Evolutionary conservation across 1,139 yeast genomes (phyloP).

Genomic region (Yamadazyma triangularis): DNA sequence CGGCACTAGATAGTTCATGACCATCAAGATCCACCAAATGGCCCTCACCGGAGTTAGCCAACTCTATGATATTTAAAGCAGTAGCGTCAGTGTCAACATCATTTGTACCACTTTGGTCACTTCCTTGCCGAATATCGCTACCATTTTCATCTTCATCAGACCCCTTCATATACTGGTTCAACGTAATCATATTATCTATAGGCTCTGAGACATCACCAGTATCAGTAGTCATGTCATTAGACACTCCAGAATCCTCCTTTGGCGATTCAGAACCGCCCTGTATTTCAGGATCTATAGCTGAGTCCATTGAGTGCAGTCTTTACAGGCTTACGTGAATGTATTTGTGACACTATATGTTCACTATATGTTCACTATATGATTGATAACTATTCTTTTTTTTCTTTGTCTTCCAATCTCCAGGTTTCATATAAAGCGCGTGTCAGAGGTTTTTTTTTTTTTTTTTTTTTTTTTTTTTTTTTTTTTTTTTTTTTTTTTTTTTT

Average conservation of each 20-base stretch:
- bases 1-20: conserved; percentile 4
- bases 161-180: conserved; percentile 49
- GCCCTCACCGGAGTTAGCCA: conserved; percentile 3
- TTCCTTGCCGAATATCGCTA: conserved; percentile 14
- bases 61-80: conserved; percentile 17
- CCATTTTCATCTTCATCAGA: conserved; percentile 7
- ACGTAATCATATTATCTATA: conserved; percentile 24
- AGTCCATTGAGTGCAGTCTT: no score
- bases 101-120: no score
- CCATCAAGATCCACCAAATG: conserved; percentile 1
- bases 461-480: no score
- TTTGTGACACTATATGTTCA: no score
- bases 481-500: no score
- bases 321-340: no score
- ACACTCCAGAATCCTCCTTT: neutral
- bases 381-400: no score
- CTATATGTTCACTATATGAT: no score
- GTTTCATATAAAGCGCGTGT: no score
- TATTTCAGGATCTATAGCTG: neutral
- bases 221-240: neutral
- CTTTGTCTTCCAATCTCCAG: no score
- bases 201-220: conserved; percentile 1
- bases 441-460: no score
- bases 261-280: neutral
- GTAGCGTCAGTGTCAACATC: no score